Evolutionary conservation across 495 filamentous ascomycete genomes (phyloP).

Genomic region (Daldinia bambusicola): DNA sequence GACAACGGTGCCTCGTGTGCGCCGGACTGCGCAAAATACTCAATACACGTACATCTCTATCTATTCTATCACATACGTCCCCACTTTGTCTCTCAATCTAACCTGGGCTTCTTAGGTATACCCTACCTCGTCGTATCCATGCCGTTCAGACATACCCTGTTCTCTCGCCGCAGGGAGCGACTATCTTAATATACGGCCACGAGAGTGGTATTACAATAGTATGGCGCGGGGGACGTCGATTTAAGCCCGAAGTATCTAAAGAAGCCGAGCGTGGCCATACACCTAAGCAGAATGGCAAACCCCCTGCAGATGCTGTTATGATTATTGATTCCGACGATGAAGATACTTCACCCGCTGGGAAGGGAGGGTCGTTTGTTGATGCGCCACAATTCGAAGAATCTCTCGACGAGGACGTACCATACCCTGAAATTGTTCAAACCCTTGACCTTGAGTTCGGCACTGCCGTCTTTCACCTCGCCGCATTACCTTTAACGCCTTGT

Average conservation of each 20-base stretch:
- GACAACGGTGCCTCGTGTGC: slow-evolving; percentile 45
- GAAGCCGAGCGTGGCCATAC: slow-evolving; percentile 46
- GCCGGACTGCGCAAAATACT: slow-evolving; percentile 52
- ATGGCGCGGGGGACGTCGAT: slow-evolving; percentile 80
- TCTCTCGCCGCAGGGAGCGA: slow-evolving; percentile 82
- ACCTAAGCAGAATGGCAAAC: slow-evolving; percentile 54
- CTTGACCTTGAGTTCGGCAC: slow-evolving; percentile 75
- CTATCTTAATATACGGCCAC: slow-evolving; percentile 83
- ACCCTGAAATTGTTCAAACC: slow-evolving; percentile 68
- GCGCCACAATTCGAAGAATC: slow-evolving; percentile 61
- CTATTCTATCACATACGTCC: not conserved
- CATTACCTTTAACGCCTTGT: slow-evolving; percentile 62
- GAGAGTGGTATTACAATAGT: slow-evolving; percentile 79
- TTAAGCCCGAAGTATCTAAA: slow-evolving; percentile 59
- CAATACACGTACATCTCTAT: slow-evolving; percentile 47
- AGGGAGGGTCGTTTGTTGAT: slow-evolving; percentile 50
- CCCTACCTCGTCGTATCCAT: slow-evolving; percentile 77
- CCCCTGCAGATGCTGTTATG: slow-evolving; percentile 71
- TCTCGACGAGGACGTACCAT: slow-evolving; percentile 53
- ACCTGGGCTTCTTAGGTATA: slow-evolving; percentile 67
- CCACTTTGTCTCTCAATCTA: slow-evolving; percentile 5
- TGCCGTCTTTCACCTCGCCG: slow-evolving; percentile 67
- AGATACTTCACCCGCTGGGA: slow-evolving; percentile 38
- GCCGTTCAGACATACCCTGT: slow-evolving; percentile 79
- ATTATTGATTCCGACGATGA: slow-evolving; percentile 86